Conservation (phyloP, 2,329 filamentous ascomycete species). For the Calonectria pauciramosa region DNA sequence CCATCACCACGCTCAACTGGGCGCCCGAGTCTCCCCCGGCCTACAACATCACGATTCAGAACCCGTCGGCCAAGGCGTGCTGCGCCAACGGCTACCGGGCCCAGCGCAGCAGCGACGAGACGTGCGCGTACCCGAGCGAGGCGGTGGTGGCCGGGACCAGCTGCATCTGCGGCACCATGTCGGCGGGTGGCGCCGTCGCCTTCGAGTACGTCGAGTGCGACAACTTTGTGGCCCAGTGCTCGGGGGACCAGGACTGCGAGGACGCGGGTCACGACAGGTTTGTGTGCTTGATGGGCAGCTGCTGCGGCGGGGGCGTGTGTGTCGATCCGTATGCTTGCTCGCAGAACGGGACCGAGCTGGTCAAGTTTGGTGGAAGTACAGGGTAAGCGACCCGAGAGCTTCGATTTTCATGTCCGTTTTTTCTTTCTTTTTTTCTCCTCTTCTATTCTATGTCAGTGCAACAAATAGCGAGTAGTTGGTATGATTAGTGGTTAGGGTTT, state of each 20-base stretch:
- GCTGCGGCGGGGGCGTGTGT: constrained; percentile 53
- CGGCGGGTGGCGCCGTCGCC: constrained; percentile 42
- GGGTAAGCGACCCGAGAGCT: constrained; percentile 24
- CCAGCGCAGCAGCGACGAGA: constrained; percentile 30
- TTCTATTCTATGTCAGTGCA: neutral
- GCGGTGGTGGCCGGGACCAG: constrained; percentile 48
- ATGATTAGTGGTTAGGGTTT: neutral
- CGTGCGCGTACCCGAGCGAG: constrained; percentile 49
- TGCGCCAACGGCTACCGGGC: constrained; percentile 47
- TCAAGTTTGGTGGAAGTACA: constrained; percentile 39
- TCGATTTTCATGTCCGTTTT: neutral
- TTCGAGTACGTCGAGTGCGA: constrained; percentile 52
- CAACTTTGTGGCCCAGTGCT: constrained; percentile 47
- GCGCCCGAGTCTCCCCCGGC: constrained; percentile 41
- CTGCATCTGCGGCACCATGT: constrained; percentile 53
- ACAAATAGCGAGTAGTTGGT: neutral
- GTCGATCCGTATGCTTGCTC: constrained; percentile 54
- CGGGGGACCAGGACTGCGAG: constrained; percentile 45
- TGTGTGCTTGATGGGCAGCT: constrained; percentile 53
- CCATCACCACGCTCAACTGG: constrained; percentile 48
- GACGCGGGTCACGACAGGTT: constrained; percentile 40
- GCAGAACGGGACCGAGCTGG: constrained; percentile 48
- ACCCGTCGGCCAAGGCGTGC: constrained; percentile 50
- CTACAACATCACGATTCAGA: constrained; percentile 52
- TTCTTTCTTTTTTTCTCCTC: neutral